phyloP scores from a whole-genome alignment of 1,284 basidiomycete species.

The Earliella scabrosa region DNA sequence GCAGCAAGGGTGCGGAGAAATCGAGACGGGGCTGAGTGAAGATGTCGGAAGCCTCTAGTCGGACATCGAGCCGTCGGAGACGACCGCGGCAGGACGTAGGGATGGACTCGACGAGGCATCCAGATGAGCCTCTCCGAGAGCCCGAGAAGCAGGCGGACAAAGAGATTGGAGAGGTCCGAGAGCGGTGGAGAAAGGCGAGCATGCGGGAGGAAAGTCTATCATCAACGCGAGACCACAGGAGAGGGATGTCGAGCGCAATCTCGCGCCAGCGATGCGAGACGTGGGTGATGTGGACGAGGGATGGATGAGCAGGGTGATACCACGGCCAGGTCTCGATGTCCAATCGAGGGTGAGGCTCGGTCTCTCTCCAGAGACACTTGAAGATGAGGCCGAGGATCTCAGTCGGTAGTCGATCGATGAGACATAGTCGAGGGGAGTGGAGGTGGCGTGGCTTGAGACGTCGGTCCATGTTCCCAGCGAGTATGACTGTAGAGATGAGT shows the following conservation, averaged over 20 bases:
- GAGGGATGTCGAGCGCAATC: slow-evolving; percentile 11
- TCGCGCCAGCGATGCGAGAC: slow-evolving; percentile 15
- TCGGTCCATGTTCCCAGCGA: neutral
- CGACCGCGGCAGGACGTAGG: slow-evolving; percentile 1
- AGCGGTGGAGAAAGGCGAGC: slow-evolving; percentile 8
- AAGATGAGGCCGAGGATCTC: slow-evolving; percentile 15
- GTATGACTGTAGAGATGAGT: neutral
- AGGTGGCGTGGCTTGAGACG: neutral
- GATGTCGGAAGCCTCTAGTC: slow-evolving; percentile 8
- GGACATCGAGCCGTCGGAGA: slow-evolving; percentile 11
- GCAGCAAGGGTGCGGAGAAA: slow-evolving; percentile 7
- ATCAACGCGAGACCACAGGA: slow-evolving; percentile 13
- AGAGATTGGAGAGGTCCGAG: slow-evolving; percentile 4
- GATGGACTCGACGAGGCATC: neutral
- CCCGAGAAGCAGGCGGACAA: slow-evolving; percentile 7
- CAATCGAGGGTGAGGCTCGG: slow-evolving; percentile 9
- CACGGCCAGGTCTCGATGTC: slow-evolving; percentile 17
- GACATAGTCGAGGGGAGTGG: neutral
- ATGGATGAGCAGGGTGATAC: slow-evolving; percentile 1
- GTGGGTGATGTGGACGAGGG: slow-evolving; percentile 10
- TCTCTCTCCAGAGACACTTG: slow-evolving; percentile 3
- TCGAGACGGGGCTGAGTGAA: slow-evolving; percentile 11
- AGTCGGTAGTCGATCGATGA: slow-evolving; percentile 2
- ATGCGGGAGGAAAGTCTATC: slow-evolving; percentile 3
- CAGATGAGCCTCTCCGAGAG: neutral